These are phyloP conservation scores for Citeromyces nyonsensis DNA, from an alignment of 805 yeast genomes.

Conservation along the genomic window DNA sequence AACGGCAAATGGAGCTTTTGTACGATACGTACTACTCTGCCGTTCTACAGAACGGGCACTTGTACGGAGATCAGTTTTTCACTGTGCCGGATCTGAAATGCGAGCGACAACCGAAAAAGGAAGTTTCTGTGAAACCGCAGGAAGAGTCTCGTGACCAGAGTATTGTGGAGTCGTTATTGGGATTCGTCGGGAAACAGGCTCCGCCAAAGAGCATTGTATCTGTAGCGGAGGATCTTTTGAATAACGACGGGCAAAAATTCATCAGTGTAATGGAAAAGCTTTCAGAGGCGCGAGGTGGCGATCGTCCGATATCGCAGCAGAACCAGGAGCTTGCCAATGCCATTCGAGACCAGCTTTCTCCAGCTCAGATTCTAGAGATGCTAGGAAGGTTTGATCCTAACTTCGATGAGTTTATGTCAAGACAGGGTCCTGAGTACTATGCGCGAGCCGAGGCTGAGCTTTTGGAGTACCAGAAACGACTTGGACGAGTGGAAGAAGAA, in stretches of 20 bases:
- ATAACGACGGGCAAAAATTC: conserved; percentile 65
- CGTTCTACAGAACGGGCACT: conserved; percentile 14
- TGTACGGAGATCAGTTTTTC: conserved; percentile 18
- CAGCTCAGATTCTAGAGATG: no score
- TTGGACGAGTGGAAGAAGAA: conserved; percentile 6
- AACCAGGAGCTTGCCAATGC: no score
- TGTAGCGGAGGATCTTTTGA: conserved; percentile 68
- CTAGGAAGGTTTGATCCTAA: no score
- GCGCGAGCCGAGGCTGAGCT: no score
- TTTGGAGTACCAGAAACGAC: conserved; percentile 9
- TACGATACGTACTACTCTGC: conserved; percentile 53
- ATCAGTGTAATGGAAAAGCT: conserved; percentile 63
- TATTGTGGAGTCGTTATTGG: no score
- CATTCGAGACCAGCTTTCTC: no score
- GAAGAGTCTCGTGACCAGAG: conserved; percentile 1
- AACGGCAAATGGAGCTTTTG: conserved; percentile 59
- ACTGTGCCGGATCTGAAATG: conserved; percentile 7
- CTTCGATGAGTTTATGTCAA: no score
- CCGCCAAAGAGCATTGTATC: conserved; percentile 20
- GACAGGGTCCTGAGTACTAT: no score
- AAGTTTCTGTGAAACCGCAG: conserved; percentile 1
- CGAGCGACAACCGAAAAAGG: conserved; percentile 3
- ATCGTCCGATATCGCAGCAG: no score
- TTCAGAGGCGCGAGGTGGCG: no score
- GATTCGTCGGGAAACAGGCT: conserved; percentile 1